Percentiles rank a stretch among this genome's conserved stretches.
phyloP scores from a whole-genome alignment of 2,329 filamentous ascomycete species.

The Aspergillus eucalypticola region DNA sequence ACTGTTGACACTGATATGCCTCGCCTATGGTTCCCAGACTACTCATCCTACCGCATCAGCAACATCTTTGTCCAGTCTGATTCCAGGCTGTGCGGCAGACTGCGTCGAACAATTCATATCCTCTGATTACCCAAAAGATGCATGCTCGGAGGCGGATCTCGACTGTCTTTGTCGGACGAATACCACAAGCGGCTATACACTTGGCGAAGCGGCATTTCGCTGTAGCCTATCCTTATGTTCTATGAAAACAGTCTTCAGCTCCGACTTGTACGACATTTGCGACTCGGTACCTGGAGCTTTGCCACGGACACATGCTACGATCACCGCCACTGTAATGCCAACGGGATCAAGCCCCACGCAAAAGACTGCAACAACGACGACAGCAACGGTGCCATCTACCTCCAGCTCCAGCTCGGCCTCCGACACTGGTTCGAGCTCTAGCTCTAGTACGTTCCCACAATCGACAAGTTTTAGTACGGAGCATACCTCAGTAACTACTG shows the following conservation, averaged over 20 bases:
- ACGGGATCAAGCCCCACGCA: conserved; percentile 4
- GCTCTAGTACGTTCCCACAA: neutral
- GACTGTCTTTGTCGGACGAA: conserved; percentile 64
- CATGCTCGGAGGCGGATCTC: conserved; percentile 57
- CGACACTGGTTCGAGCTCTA: neutral
- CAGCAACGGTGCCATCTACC: neutral
- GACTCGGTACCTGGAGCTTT: conserved; percentile 38
- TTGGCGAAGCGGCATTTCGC: conserved; percentile 70
- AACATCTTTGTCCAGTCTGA: conserved; percentile 40
- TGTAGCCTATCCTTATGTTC: conserved; percentile 64
- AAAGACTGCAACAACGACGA: neutral
- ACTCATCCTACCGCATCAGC: conserved; percentile 21
- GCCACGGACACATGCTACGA: conserved; percentile 37
- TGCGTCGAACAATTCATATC: conserved; percentile 66
- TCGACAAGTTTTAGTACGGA: conserved; percentile 5
- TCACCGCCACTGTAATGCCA: conserved; percentile 38
- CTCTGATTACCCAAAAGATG: conserved; percentile 56
- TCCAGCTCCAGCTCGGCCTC: neutral
- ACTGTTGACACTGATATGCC: conserved; percentile 25
- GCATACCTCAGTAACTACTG: conserved; percentile 11
- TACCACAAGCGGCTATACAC: conserved; percentile 63
- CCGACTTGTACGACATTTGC: conserved; percentile 60
- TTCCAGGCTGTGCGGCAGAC: conserved; percentile 60
- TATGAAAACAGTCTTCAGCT: conserved; percentile 45
- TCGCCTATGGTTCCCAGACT: conserved; percentile 23